A percentile compares a stretch with the other conserved stretches of the same genome.
Conservation (phyloP, 140 eudicot species). For the Bidens hawaiensis region DNA sequence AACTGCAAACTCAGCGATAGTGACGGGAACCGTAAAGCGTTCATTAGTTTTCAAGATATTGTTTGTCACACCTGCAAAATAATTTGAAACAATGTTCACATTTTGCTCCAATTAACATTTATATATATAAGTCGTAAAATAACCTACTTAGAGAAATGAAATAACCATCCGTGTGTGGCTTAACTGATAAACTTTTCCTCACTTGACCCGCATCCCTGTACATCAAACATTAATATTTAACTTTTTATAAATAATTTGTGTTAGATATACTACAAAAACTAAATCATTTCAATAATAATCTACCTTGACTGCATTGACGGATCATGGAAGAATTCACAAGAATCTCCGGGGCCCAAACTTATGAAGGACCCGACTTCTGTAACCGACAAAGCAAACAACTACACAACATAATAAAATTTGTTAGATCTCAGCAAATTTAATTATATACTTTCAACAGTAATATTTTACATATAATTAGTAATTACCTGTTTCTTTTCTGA, state of each 20-base stretch:
- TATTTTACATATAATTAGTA: neutral
- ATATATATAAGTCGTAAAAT: neutral
- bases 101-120: neutral
- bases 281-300: too few relatives aligned
- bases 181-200: conserved; percentile 77
- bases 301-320: conserved; percentile 83
- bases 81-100: conserved; percentile 2
- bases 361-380: conserved; percentile 93
- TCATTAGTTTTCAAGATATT: conserved; percentile 58
- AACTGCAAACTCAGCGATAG: conserved; percentile 86
- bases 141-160: conserved; percentile 73
- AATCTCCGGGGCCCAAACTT: conserved; percentile 62
- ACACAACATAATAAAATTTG: conserved; percentile 18
- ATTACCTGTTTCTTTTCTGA: conserved; percentile 84
- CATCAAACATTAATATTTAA: too few relatives aligned
- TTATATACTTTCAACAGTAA: conserved; percentile 1
- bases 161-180: conserved; percentile 76
- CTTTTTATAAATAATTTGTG: too few relatives aligned
- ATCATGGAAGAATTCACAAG: conserved; percentile 93
- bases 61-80: conserved; percentile 73
- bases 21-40: conserved; percentile 73
- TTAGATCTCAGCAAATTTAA: conserved; percentile 8
- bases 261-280: too few relatives aligned
- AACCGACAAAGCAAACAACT: conserved; percentile 86
- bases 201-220: conserved; percentile 94